A percentile compares a stretch with the other conserved stretches of the same genome.
Conservation (phyloP, 768 basidiomycete genomes). For the Tylopilus plumbeoviolaceoides region DNA sequence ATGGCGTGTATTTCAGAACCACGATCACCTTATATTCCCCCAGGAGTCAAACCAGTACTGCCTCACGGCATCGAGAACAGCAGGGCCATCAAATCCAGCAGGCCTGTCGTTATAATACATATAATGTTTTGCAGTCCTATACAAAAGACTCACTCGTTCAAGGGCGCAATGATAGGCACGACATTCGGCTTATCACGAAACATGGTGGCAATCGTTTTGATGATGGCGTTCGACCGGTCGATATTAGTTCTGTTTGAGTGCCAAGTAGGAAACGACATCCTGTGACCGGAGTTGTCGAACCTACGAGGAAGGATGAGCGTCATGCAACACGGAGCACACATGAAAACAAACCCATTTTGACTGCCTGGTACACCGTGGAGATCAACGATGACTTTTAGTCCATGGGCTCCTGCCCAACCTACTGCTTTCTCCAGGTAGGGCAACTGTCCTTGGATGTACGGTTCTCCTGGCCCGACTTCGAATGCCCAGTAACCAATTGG, state of each 20-base stretch:
- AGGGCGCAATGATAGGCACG: constrained; percentile 65
- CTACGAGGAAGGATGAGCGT: constrained; percentile 32
- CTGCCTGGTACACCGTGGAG: constrained; percentile 79
- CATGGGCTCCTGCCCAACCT: constrained; percentile 63
- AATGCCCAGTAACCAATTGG: constrained; percentile 93
- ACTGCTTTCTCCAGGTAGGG: constrained; percentile 65
- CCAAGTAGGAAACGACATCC: constrained; percentile 59
- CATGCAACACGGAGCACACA: not conserved
- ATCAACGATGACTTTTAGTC: constrained; percentile 80
- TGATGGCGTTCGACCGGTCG: constrained; percentile 60
- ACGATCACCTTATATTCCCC: constrained; percentile 58
- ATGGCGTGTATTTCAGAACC: not conserved
- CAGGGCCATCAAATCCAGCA: constrained; percentile 58
- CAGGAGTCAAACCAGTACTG: constrained; percentile 77
- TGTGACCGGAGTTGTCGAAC: constrained; percentile 80
- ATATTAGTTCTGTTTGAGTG: constrained; percentile 63
- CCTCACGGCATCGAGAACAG: constrained; percentile 44
- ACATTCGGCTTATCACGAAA: constrained; percentile 50
- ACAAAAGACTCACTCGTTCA: constrained; percentile 62
- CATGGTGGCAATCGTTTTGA: constrained; percentile 57
- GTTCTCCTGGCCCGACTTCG: constrained; percentile 73
- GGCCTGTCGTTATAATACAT: constrained; percentile 43
- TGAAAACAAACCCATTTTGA: constrained; percentile 63
- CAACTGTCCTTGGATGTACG: constrained; percentile 74
- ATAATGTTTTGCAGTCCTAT: not conserved